A percentile compares a stretch with the other conserved stretches of the same genome.
Conservation (phyloP, 2,329 filamentous ascomycete species). For the Penicillium psychrosexuale region DNA sequence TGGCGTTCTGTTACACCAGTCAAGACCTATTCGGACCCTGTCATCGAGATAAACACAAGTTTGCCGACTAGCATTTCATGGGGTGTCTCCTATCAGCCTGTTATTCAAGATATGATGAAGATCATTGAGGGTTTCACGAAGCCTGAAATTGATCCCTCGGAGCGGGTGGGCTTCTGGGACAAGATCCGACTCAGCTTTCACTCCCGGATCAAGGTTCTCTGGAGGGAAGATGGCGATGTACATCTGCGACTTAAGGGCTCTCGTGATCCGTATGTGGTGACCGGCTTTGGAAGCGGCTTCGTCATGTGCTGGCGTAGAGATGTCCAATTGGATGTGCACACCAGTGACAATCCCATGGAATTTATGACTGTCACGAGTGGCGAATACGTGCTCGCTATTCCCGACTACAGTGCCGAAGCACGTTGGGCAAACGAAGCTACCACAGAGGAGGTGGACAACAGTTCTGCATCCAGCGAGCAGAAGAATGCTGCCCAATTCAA, state of each 20-base stretch:
- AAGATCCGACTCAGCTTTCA: slow-evolving; percentile 95
- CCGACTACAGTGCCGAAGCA: slow-evolving; percentile 87
- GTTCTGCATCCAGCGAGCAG: slow-evolving; percentile 60
- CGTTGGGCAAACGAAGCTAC: slow-evolving; percentile 56
- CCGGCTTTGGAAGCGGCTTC: slow-evolving; percentile 88
- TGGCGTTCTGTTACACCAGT: slow-evolving; percentile 88
- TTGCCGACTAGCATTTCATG: slow-evolving; percentile 91
- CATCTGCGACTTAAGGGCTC: slow-evolving; percentile 86
- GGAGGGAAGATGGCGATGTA: slow-evolving; percentile 94
- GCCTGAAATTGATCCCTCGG: slow-evolving; percentile 87
- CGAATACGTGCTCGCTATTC: slow-evolving; percentile 90
- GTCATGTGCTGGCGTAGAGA: slow-evolving; percentile 98
- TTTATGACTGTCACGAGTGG: slow-evolving; percentile 96
- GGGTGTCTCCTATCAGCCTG: slow-evolving; percentile 96
- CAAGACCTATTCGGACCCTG: slow-evolving; percentile 93
- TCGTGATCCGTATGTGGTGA: slow-evolving; percentile 89
- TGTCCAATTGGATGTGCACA: slow-evolving; percentile 80
- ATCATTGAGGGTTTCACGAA: slow-evolving; percentile 97
- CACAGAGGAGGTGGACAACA: slow-evolving; percentile 55
- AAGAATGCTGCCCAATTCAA: slow-evolving; percentile 84
- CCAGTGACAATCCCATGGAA: slow-evolving; percentile 79
- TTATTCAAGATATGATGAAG: slow-evolving; percentile 99
- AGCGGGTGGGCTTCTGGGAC: slow-evolving; percentile 96
- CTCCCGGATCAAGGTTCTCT: slow-evolving; percentile 80
- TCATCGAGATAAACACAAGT: slow-evolving; percentile 86